A percentile compares a stretch with the other conserved stretches of the same genome.
phyloP scores from a whole-genome alignment of 2,329 filamentous ascomycete species.

The Magnaporthiopsis rhizophila region DNA sequence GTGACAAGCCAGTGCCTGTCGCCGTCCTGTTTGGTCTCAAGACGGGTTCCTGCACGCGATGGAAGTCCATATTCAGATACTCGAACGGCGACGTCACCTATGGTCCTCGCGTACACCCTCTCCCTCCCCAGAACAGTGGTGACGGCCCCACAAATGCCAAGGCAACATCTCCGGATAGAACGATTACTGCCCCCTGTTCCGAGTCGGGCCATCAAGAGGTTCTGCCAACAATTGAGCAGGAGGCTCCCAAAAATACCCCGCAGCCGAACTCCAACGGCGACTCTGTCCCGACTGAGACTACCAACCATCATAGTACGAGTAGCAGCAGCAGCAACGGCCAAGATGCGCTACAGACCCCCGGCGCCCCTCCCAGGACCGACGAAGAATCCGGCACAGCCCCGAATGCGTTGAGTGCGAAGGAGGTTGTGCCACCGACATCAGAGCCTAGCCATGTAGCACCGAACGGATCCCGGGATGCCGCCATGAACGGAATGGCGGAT shows the following conservation, averaged over 20 bases:
- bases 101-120: neutral
- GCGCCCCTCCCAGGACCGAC: neutral
- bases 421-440: neutral
- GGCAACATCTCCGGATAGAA: neutral
- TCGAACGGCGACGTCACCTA: slow-evolving; percentile 3
- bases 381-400: neutral
- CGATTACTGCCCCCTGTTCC: neutral
- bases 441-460: neutral
- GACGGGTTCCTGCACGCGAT: neutral
- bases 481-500: neutral
- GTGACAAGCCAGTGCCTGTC: neutral
- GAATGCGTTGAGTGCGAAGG: neutral
- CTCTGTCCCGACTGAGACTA: neutral
- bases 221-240: neutral
- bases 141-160: neutral
- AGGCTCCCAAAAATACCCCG: neutral
- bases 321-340: neutral
- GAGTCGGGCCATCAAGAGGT: neutral
- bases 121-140: neutral
- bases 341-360: neutral
- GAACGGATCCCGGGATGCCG: neutral
- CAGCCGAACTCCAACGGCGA: neutral
- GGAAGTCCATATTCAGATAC: slow-evolving; percentile 1
- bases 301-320: neutral
- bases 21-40: neutral